These are phyloP conservation scores for Leersia perrieri DNA, from an alignment of 176 grass and related monocot species.

Conservation along the genomic window DNA sequence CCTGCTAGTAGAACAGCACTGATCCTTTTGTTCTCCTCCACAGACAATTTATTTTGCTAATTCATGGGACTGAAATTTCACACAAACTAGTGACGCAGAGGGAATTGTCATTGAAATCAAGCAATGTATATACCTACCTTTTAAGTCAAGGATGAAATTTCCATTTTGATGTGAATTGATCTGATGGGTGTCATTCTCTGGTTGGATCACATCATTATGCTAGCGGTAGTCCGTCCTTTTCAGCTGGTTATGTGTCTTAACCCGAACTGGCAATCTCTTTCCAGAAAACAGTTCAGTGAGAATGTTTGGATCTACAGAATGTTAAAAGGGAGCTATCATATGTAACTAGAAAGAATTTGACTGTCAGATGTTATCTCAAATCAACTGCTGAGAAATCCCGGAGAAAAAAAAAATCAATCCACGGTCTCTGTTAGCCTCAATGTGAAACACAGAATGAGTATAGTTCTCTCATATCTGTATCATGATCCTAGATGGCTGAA, in stretches of 20 bases:
- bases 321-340: not conserved
- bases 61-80: not conserved
- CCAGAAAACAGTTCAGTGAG: not conserved
- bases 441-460: not conserved
- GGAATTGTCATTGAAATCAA: not conserved
- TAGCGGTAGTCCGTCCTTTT: not conserved
- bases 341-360: not conserved
- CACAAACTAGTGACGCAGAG: not conserved
- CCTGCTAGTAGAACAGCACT: not conserved
- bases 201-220: not conserved
- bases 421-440: not conserved
- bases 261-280: not conserved
- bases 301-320: too few relatives aligned
- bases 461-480: not conserved
- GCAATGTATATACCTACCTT: not conserved
- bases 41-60: not conserved
- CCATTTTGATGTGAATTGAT: not conserved
- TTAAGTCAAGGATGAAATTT: not conserved
- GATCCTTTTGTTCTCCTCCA: not conserved
- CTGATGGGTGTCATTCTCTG: not conserved
- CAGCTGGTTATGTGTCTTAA: not conserved
- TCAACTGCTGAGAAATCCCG: not conserved
- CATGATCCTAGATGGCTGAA: not conserved
- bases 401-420: not conserved
- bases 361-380: not conserved